These are phyloP conservation scores for Heliocybe sulcata DNA, from an alignment of 1,284 basidiomycete species.

Conservation along the genomic window DNA sequence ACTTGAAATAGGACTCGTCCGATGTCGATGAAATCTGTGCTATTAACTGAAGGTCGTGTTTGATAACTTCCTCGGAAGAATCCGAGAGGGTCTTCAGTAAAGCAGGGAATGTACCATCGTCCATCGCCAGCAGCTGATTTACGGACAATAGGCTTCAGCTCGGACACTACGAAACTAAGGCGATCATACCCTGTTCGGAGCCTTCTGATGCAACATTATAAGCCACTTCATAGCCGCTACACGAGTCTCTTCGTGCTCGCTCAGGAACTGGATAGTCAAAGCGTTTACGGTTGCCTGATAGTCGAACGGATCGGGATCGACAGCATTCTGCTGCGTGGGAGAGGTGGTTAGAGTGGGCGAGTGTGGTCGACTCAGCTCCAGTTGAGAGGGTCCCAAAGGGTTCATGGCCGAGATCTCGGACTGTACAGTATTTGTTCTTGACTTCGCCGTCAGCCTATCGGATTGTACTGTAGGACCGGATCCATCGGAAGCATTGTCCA, in stretches of 20 bases:
- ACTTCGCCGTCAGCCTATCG: constrained; percentile 9
- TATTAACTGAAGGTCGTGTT: constrained; percentile 90
- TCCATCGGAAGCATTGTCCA: background rate
- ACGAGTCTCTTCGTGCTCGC: constrained; percentile 94
- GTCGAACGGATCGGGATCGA: constrained; percentile 81
- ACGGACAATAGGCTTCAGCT: background rate
- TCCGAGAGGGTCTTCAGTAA: constrained; percentile 95
- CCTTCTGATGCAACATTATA: constrained; percentile 97
- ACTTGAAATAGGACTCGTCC: constrained; percentile 92
- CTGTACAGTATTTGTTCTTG: constrained; percentile 13
- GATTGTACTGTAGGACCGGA: constrained; percentile 3
- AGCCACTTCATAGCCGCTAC: constrained; percentile 97
- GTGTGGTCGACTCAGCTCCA: constrained; percentile 41
- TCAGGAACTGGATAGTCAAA: constrained; percentile 89
- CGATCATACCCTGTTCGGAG: constrained; percentile 76
- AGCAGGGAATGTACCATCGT: constrained; percentile 95
- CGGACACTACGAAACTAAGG: background rate
- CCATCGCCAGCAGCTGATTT: constrained; percentile 85
- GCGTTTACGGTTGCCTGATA: constrained; percentile 90
- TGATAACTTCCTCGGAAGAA: constrained; percentile 95
- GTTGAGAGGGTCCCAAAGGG: background rate
- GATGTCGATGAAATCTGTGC: constrained; percentile 95
- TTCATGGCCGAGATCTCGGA: constrained; percentile 1
- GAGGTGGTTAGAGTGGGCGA: constrained; percentile 37
- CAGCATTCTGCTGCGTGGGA: background rate